Evolutionary conservation across 371 early-diverging fungal species (phyloP).

Genomic region (Syncephalastrum monosporum): DNA sequence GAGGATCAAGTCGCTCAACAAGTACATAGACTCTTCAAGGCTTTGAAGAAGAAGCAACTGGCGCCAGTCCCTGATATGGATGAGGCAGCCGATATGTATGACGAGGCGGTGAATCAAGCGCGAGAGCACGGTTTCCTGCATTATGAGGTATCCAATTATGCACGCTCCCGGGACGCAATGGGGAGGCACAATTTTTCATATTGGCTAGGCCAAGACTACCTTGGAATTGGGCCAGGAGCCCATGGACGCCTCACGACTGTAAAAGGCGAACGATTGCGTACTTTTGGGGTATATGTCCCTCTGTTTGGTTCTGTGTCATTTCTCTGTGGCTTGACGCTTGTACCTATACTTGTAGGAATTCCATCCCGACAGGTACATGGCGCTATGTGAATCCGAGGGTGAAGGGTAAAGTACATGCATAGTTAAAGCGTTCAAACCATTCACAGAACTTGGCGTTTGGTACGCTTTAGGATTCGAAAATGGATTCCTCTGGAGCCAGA

Average conservation of each 20-base stretch:
- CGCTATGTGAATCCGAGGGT: slow-evolving; percentile 53
- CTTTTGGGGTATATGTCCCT: slow-evolving; percentile 52
- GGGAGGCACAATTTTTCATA: slow-evolving; percentile 80
- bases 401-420: slow-evolving; percentile 59
- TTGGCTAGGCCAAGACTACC: slow-evolving; percentile 82
- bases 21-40: slow-evolving; percentile 51
- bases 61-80: slow-evolving; percentile 52
- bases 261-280: slow-evolving; percentile 38
- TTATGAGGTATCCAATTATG: slow-evolving; percentile 88
- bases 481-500: slow-evolving; percentile 15
- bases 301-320: not conserved
- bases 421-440: not conserved
- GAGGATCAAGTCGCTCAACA: not conserved
- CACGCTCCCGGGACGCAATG: slow-evolving; percentile 38
- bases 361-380: slow-evolving; percentile 63
- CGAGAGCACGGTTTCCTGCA: slow-evolving; percentile 59
- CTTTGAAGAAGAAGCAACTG: slow-evolving; percentile 35
- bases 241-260: slow-evolving; percentile 69
- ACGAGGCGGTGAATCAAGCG: slow-evolving; percentile 55
- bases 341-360: slow-evolving; percentile 38
- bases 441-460: not conserved
- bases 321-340: slow-evolving; percentile 1
- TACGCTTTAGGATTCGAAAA: slow-evolving; percentile 22
- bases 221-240: slow-evolving; percentile 86
- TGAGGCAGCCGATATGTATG: slow-evolving; percentile 73